phyloP scores from a whole-genome alignment of 176 grass and related monocot genomes.

The Zea luxurians region DNA sequence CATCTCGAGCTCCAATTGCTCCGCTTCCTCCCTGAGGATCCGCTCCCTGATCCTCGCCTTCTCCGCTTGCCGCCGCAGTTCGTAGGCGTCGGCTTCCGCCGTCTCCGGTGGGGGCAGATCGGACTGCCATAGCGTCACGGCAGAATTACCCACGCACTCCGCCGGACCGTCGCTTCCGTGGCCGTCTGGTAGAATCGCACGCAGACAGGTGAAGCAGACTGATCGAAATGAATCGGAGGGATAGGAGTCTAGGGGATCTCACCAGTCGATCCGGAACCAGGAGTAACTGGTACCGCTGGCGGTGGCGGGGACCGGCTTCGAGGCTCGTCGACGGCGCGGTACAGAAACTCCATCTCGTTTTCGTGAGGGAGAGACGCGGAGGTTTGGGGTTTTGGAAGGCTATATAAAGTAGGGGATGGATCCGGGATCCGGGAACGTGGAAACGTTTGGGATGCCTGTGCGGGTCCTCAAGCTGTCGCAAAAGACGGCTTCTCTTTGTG shows the following conservation, averaged over 20 bases:
- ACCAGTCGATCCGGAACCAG: background rate
- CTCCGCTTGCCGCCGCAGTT: conserved; percentile 1
- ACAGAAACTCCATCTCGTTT: conserved; percentile 36
- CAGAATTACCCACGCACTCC: background rate
- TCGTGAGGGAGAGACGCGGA: background rate
- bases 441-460: no score
- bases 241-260: background rate
- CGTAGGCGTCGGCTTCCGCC: background rate
- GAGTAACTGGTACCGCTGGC: background rate
- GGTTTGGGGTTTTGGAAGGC: background rate
- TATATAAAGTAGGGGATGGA: background rate
- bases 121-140: background rate
- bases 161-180: background rate
- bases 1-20: conserved; percentile 20
- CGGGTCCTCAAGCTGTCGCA: no score
- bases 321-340: conserved; percentile 38
- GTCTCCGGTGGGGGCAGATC: no score
- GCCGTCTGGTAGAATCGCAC: background rate
- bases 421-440: no score
- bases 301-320: background rate
- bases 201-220: background rate
- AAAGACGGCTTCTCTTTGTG: no score
- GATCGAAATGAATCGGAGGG: background rate
- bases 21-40: conserved; percentile 38
- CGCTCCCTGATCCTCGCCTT: conserved; percentile 39